Evolutionary conservation across 768 basidiomycete genomes (phyloP).

Genomic region (Mycena venus): DNA sequence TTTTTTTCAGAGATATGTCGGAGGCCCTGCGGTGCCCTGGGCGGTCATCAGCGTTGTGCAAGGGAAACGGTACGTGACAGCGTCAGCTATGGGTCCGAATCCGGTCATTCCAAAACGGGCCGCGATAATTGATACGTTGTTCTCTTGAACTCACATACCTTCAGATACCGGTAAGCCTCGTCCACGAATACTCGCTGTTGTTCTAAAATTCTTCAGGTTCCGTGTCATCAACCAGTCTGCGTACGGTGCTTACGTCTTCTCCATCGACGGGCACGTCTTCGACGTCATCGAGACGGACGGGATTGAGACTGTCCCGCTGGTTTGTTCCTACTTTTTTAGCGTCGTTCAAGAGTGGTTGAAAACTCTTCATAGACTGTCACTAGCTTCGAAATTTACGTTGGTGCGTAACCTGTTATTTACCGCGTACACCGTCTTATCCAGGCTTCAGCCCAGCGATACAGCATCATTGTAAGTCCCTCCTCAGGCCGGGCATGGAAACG

Average conservation of each 20-base stretch:
- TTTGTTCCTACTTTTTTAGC: background rate
- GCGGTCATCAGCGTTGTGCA: conserved; percentile 50
- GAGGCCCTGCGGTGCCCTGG: conserved; percentile 49
- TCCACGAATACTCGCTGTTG: background rate
- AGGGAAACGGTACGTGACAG: conserved; percentile 39
- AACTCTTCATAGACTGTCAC: conserved; percentile 35
- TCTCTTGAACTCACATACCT: background rate
- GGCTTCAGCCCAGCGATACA: conserved; percentile 43
- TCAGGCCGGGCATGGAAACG: background rate
- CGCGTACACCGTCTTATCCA: background rate
- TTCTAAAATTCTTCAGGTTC: conserved; percentile 43
- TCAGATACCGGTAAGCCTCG: background rate
- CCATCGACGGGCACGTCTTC: conserved; percentile 30
- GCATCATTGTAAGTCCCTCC: conserved; percentile 36
- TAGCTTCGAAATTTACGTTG: conserved; percentile 44
- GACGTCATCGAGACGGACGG: too few species aligned
- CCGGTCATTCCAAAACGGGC: too few species aligned
- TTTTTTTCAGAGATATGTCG: conserved; percentile 40
- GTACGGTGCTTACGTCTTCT: conserved; percentile 45
- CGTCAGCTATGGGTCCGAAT: too few species aligned
- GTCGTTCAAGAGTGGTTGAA: background rate
- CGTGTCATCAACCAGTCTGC: conserved; percentile 53
- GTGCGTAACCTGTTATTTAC: background rate
- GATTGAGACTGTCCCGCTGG: conserved; percentile 40
- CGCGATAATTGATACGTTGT: too few species aligned